These are phyloP conservation scores for Alternaria brassicicola DNA, from an alignment of 2,329 filamentous ascomycete genomes.

Conservation along the genomic window DNA sequence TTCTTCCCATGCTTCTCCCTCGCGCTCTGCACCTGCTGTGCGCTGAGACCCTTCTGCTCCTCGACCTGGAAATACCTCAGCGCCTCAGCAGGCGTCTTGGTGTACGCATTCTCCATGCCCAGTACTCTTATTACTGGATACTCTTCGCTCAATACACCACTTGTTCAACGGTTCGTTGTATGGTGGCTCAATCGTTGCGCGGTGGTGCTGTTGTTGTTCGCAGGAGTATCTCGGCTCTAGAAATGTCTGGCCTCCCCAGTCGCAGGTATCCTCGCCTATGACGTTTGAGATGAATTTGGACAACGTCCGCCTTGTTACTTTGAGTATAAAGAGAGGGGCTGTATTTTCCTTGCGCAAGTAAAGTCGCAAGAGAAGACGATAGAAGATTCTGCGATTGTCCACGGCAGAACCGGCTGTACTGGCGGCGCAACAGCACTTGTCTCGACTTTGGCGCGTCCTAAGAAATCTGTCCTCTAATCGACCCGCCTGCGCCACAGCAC, in stretches of 20 bases:
- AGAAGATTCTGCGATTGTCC: constrained; percentile 12
- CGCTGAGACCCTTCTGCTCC: constrained; percentile 58
- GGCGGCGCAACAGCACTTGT: constrained; percentile 16
- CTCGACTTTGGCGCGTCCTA: constrained; percentile 12
- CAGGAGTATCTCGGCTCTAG: constrained; percentile 2
- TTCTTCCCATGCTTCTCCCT: constrained; percentile 61
- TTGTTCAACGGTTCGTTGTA: neutral
- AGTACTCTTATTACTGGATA: constrained; percentile 10
- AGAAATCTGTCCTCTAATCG: constrained; percentile 20
- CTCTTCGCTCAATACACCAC: constrained; percentile 1
- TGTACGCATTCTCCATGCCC: constrained; percentile 61
- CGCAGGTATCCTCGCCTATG: constrained; percentile 2
- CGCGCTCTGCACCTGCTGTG: constrained; percentile 54
- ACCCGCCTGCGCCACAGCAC: constrained; percentile 18
- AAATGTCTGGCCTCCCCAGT: neutral
- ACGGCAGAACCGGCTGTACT: constrained; percentile 12
- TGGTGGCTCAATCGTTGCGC: constrained; percentile 1
- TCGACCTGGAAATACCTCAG: constrained; percentile 60
- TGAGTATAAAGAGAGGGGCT: neutral
- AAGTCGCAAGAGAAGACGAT: constrained; percentile 3
- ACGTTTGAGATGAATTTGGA: constrained; percentile 6
- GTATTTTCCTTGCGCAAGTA: constrained; percentile 4
- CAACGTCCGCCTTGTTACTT: neutral
- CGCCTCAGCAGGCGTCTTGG: constrained; percentile 56
- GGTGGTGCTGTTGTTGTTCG: constrained; percentile 4